Conservation (phyloP, 1,139 yeast species). For the Candida labiduridarum region DNA sequence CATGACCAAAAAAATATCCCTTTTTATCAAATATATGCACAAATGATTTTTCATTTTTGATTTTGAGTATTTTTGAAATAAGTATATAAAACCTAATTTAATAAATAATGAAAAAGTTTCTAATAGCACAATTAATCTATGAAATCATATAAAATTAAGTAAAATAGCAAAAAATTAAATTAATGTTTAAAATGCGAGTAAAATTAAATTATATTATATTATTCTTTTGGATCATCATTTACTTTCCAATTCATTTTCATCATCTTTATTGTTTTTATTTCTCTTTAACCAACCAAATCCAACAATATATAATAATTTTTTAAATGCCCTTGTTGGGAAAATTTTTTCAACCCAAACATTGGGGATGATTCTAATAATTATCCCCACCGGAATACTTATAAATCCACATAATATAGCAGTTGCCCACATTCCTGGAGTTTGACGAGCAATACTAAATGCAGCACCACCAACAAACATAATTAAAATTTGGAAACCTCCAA, state of each 20-base stretch:
- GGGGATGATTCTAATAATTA: conserved; percentile 75
- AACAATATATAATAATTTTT: conserved; percentile 44
- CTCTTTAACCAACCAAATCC: conserved; percentile 49
- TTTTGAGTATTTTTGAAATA: no score
- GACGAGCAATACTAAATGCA: conserved; percentile 81
- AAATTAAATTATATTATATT: no score
- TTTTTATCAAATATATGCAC: no score
- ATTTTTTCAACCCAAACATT: conserved; percentile 70
- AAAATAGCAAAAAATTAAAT: no score
- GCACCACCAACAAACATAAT: conserved; percentile 98
- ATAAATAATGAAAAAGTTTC: no score
- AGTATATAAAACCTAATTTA: no score
- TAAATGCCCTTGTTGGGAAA: conserved; percentile 68
- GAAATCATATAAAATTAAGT: no score
- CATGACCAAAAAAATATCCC: no score
- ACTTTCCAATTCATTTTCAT: conserved; percentile 5
- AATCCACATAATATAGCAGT: conserved; percentile 85
- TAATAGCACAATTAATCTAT: no score
- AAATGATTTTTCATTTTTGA: no score
- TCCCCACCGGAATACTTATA: conserved; percentile 79
- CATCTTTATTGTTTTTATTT: conserved; percentile 23
- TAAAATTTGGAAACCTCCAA: conserved; percentile 80
- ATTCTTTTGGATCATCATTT: background rate
- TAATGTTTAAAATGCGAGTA: no score
- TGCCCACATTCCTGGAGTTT: conserved; percentile 87